phyloP scores from a whole-genome alignment of 805 yeast genomes.

The Candida xiaguanensis region DNA sequence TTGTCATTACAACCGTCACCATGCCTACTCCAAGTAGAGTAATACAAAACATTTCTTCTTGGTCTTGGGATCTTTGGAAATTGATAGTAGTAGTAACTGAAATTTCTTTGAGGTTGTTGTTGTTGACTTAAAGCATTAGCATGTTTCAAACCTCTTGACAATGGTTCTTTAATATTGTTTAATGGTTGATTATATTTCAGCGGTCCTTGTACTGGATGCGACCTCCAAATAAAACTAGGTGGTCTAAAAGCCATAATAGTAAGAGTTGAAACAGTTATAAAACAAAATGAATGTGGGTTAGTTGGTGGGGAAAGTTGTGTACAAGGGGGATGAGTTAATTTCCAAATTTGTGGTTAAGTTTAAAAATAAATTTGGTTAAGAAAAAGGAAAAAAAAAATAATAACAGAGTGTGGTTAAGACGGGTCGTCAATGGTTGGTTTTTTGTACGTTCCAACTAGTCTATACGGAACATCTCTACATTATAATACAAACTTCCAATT shows the following conservation, averaged over 20 bases:
- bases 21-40: slow-evolving; percentile 39
- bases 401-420: neutral
- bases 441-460: no score
- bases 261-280: neutral
- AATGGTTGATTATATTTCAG: slow-evolving; percentile 21
- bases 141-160: slow-evolving; percentile 37
- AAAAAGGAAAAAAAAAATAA: neutral
- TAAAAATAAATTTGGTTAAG: neutral
- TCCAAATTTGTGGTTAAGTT: neutral
- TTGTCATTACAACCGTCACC: slow-evolving; percentile 5
- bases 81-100: slow-evolving; percentile 29
- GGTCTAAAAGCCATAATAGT: slow-evolving; percentile 21
- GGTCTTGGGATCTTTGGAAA: slow-evolving; percentile 59
- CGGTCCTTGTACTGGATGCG: slow-evolving; percentile 9
- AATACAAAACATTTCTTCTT: slow-evolving; percentile 49
- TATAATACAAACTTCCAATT: no score
- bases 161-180: slow-evolving; percentile 40
- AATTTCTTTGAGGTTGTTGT: slow-evolving; percentile 13
- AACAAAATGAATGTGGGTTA: neutral
- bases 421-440: neutral
- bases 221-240: slow-evolving; percentile 13
- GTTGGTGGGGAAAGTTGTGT: neutral
- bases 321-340: no score
- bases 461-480: no score
- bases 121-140: slow-evolving; percentile 26